Percentiles rank a stretch among this genome's conserved stretches.
These are phyloP conservation scores for Pseudopithomyces maydicus DNA, from an alignment of 2,329 filamentous ascomycete species.

Conservation along the genomic window DNA sequence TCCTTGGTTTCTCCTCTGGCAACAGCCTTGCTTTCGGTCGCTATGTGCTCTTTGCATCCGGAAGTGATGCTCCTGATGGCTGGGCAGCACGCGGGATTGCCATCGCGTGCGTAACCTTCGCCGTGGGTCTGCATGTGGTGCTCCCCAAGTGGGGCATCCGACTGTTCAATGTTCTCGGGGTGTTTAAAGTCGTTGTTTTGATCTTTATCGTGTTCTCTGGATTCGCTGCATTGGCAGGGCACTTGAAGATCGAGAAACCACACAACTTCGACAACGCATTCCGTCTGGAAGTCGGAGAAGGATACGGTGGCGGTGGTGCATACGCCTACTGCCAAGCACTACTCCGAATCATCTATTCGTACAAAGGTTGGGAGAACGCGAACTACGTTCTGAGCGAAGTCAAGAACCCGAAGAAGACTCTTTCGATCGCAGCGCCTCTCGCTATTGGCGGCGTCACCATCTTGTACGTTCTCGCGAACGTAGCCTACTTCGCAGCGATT, in stretches of 20 bases:
- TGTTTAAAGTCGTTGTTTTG: conserved; percentile 66
- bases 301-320: conserved; percentile 40
- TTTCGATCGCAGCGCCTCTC: conserved; percentile 61
- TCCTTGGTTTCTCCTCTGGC: conserved; percentile 64
- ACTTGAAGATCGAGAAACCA: conserved; percentile 50
- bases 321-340: conserved; percentile 61
- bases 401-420: conserved; percentile 59
- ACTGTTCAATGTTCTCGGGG: conserved; percentile 62
- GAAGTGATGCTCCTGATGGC: conserved; percentile 53
- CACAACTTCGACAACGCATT: conserved; percentile 65
- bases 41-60: conserved; percentile 62
- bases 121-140: conserved; percentile 58
- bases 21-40: conserved; percentile 65
- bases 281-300: conserved; percentile 47
- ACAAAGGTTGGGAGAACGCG: conserved; percentile 68
- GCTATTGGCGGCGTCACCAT: conserved; percentile 64
- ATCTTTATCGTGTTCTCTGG: conserved; percentile 67
- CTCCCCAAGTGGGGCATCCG: conserved; percentile 64
- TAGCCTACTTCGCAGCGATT: conserved; percentile 69
- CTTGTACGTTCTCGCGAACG: conserved; percentile 67
- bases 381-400: conserved; percentile 67
- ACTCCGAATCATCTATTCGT: conserved; percentile 64
- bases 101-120: conserved; percentile 55
- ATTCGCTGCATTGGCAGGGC: conserved; percentile 40
- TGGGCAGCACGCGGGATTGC: conserved; percentile 63